Base-by-base conservation (phyloP, 495 filamentous ascomycete species). In the Aspergillus funiculosus region DNA sequence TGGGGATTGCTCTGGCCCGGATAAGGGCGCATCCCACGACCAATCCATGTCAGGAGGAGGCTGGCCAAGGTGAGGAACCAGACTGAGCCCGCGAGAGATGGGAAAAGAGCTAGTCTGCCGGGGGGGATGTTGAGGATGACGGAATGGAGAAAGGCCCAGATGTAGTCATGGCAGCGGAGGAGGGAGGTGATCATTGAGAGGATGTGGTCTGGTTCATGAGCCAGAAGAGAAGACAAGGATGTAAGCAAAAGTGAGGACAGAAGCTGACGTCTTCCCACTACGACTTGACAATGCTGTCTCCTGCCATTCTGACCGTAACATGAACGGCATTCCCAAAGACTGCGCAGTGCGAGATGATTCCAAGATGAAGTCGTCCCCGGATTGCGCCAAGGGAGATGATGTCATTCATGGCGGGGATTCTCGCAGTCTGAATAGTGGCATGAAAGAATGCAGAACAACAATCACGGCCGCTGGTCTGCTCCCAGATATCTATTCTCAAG, bases 111-210 rank as follows among this genome's bases (percentile, higher is more conserved):
- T 6, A 57, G 50, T 13, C 54, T 43, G 7, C 29, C 38, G 5
- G 54, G 54, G 0, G 54, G 54, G 35, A 53, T 53, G 15, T 57
- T 53, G 48, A 57, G 54, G 20, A 57, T 51, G 17, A 48, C 21
- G 47, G 25, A 22, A 30, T 57, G 54, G 34, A 57, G 50, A 19
- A 32, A 41, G 10, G 34, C 39, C 54, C 54, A 57, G 50, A 48
- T 21, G 29, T 31, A 34, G 32, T 57, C 48, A 45, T 57, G 39
- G 30, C 47, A 50, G 36, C 40, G 50, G 37, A 38, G 29, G 17
- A 57, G 47, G 11, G 24, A 34, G 3, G 15, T 43, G 17, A 43
- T 39, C 47, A 54, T 50, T 14, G 46, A 22, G 29, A 32, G 18
- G 11, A 34, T 17, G 6, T 21, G 15, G 3, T 14, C 6, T 22